A percentile compares a stretch with the other conserved stretches of the same genome.
Evolutionary conservation across 1,284 basidiomycete genomes (phyloP).

Genomic region (Baeospora myosura): DNA sequence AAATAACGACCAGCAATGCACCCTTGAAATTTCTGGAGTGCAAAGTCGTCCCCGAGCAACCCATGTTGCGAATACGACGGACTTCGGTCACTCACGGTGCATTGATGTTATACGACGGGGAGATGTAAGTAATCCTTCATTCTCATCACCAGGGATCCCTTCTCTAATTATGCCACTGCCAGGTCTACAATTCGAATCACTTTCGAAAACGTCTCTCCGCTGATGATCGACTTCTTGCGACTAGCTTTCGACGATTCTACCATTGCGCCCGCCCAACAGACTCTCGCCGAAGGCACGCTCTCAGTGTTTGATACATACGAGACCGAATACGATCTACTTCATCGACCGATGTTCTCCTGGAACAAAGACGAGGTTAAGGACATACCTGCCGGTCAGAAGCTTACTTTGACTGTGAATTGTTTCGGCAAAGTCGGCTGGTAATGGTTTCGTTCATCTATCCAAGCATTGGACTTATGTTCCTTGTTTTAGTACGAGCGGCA

Average conservation of each 20-base stretch:
- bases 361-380: slow-evolving; percentile 43
- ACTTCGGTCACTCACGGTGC: slow-evolving; percentile 87
- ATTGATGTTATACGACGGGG: slow-evolving; percentile 90
- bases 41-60: slow-evolving; percentile 78
- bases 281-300: slow-evolving; percentile 73
- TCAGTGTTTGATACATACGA: slow-evolving; percentile 86
- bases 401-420: slow-evolving; percentile 65
- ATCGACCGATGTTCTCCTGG: slow-evolving; percentile 81
- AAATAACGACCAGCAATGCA: slow-evolving; percentile 27
- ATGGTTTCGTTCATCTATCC: slow-evolving; percentile 21
- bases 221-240: slow-evolving; percentile 81
- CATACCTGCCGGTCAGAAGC: slow-evolving; percentile 69
- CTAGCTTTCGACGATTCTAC: slow-evolving; percentile 88
- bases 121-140: slow-evolving; percentile 49
- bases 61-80: slow-evolving; percentile 76
- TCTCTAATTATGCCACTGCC: slow-evolving; percentile 3
- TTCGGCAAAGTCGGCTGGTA: slow-evolving; percentile 89
- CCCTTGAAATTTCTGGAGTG: slow-evolving; percentile 59
- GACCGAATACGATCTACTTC: slow-evolving; percentile 76
- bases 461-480: slow-evolving; percentile 3
- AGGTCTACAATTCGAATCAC: slow-evolving; percentile 80
- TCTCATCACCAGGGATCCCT: too few relatives aligned
- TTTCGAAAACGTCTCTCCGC: slow-evolving; percentile 78
- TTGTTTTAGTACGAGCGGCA: slow-evolving; percentile 59
- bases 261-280: slow-evolving; percentile 65